Evolutionary conservation across 2,329 filamentous ascomycete species (phyloP).

Genomic region (Pezicula carpinea): DNA sequence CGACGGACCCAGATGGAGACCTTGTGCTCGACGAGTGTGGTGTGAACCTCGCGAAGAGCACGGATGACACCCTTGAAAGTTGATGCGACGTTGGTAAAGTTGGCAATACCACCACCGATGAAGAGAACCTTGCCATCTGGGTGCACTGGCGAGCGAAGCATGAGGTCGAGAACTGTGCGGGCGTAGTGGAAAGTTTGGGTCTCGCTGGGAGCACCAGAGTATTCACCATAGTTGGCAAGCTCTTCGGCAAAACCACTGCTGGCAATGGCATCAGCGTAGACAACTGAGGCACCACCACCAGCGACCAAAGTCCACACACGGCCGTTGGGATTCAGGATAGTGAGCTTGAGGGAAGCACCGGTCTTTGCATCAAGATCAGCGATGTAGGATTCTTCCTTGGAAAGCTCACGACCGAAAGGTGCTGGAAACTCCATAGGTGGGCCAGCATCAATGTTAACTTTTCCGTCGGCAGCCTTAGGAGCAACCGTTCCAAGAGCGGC

Average conservation of each 20-base stretch:
- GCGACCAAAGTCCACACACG: constrained; percentile 98
- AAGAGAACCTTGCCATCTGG: constrained; percentile 97
- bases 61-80: constrained; percentile 99
- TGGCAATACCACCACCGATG: constrained; percentile 99
- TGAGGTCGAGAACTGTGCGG: constrained; percentile 91
- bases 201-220: constrained; percentile 98
- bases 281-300: constrained; percentile 98
- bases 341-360: constrained; percentile 96
- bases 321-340: constrained; percentile 84
- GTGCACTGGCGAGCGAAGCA: constrained; percentile 83
- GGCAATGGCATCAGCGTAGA: constrained; percentile 98
- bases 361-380: constrained; percentile 99
- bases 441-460: constrained; percentile 91
- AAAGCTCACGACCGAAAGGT: constrained; percentile 96
- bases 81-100: constrained; percentile 99
- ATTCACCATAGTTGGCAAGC: constrained; percentile 99
- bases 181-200: constrained; percentile 99
- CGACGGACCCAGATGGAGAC: constrained; percentile 93
- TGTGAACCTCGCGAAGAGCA: constrained; percentile 84
- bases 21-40: constrained; percentile 88
- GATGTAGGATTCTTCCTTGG: constrained; percentile 99
- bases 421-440: constrained; percentile 99
- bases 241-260: constrained; percentile 92
- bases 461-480: constrained; percentile 58
- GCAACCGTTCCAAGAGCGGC: constrained; percentile 79